Percentiles rank a stretch among this genome's conserved stretches.
These are phyloP conservation scores for Chionographis japonica DNA, from an alignment of 106 monocot species.

Conservation along the genomic window DNA sequence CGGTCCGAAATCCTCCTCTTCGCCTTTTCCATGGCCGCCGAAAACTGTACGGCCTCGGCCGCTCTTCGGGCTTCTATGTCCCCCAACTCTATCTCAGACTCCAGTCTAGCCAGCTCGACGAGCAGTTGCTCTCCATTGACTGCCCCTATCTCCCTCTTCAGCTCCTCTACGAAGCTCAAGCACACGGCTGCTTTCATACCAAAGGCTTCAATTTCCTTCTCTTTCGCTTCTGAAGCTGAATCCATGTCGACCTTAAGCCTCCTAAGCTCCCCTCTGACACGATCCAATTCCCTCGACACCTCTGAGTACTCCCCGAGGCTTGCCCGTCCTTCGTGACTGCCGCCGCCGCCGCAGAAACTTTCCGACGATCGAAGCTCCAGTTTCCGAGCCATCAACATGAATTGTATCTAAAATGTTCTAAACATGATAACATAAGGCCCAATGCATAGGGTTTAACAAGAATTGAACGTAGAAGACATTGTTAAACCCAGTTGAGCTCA, in stretches of 20 bases:
- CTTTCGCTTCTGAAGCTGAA: conserved; percentile 11
- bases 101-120: conserved; percentile 39
- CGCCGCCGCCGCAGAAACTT: background rate
- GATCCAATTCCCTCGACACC: conserved; percentile 10
- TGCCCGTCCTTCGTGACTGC: no score
- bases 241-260: conserved; percentile 23
- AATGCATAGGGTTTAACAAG: background rate
- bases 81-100: conserved; percentile 25
- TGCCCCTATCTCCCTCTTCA: conserved; percentile 26
- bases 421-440: conserved; percentile 5
- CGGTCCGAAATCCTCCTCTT: conserved; percentile 12
- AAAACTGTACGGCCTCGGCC: conserved; percentile 11
- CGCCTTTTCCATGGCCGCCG: conserved; percentile 8
- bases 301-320: conserved; percentile 8
- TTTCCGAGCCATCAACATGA: background rate
- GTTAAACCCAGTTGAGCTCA: no score
- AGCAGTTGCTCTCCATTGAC: conserved; percentile 33
- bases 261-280: conserved; percentile 14
- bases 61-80: conserved; percentile 21
- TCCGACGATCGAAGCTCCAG: background rate
- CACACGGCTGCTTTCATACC: background rate
- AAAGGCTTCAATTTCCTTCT: conserved; percentile 7
- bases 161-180: conserved; percentile 7
- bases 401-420: background rate
- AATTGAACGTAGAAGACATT: no score